A percentile compares a stretch with the other conserved stretches of the same genome.
Conservation (phyloP, 2,329 filamentous ascomycete species). For the Fusarium protoensiforme region DNA sequence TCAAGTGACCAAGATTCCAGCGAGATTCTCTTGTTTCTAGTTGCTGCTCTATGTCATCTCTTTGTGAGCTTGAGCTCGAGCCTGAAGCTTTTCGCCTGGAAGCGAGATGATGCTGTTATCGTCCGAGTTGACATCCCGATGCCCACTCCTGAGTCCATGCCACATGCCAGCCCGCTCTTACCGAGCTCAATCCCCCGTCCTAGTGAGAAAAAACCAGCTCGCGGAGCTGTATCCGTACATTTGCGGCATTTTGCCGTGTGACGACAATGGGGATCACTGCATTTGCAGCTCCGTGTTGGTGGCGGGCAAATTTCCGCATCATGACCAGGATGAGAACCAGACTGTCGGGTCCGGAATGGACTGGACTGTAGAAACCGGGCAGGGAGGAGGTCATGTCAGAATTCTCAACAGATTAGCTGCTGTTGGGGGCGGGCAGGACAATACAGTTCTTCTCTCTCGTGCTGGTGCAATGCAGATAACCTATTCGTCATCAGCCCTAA, state of each 20-base stretch:
- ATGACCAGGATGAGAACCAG: conserved; percentile 3
- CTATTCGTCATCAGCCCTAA: background rate
- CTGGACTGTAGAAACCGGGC: background rate
- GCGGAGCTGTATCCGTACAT: background rate
- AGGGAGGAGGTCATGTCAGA: background rate
- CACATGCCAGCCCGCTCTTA: background rate
- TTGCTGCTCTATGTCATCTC: background rate
- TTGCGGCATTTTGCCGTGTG: background rate
- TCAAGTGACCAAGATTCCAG: conserved; percentile 17
- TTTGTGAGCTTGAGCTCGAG: background rate
- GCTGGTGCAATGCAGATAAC: background rate
- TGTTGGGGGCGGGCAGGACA: background rate
- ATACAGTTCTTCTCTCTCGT: background rate
- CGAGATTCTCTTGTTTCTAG: background rate
- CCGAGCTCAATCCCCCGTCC: background rate
- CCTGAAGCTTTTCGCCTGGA: background rate
- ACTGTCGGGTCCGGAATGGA: conserved; percentile 6
- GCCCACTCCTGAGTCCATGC: background rate
- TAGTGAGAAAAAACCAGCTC: background rate
- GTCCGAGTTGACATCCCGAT: background rate
- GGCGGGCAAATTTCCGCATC: background rate
- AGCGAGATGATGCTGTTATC: background rate
- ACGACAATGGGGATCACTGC: background rate
- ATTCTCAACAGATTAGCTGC: background rate
- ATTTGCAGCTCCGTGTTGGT: conserved; percentile 12